These are phyloP conservation scores for Erigeron canadensis DNA, from an alignment of 129 eudicot genomes.

Conservation along the genomic window DNA sequence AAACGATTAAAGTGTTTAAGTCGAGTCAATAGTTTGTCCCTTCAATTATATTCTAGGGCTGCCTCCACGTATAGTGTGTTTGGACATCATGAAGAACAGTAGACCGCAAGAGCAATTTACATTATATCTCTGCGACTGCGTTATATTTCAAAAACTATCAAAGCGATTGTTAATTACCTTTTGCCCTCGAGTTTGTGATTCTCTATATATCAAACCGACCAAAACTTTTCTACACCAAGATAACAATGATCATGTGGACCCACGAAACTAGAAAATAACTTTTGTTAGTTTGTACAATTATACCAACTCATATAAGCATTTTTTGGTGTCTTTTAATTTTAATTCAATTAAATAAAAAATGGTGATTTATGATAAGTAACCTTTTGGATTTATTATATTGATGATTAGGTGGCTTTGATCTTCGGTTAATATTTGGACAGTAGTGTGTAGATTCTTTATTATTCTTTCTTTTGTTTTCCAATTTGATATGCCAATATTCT, in stretches of 20 bases:
- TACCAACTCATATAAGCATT: constrained; percentile 35
- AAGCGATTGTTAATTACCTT: constrained; percentile 12
- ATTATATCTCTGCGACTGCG: background rate
- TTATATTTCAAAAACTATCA: background rate
- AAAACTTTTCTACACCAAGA: constrained; percentile 33
- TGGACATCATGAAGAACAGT: background rate
- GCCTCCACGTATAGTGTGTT: too few relatives aligned
- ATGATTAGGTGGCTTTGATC: constrained; percentile 25
- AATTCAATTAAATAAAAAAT: background rate
- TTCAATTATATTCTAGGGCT: too few relatives aligned
- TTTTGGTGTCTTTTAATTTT: constrained; percentile 22
- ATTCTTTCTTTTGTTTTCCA: background rate
- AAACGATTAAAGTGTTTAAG: too few relatives aligned
- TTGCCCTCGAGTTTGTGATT: constrained; percentile 12
- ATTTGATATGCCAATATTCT: background rate
- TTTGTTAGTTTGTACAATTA: constrained; percentile 27
- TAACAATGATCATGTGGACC: constrained; percentile 30
- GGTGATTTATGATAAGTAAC: background rate
- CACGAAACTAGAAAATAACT: constrained; percentile 18
- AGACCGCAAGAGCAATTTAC: background rate
- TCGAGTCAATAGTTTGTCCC: too few relatives aligned
- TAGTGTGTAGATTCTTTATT: constrained; percentile 12
- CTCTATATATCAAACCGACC: constrained; percentile 33
- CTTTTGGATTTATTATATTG: constrained; percentile 18
- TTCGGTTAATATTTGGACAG: constrained; percentile 22